Evolutionary conservation across 2,329 filamentous ascomycete genomes (phyloP), one percentile per base, ranked within the genome.

Genomic region (Colletotrichum eremochloae): DNA sequence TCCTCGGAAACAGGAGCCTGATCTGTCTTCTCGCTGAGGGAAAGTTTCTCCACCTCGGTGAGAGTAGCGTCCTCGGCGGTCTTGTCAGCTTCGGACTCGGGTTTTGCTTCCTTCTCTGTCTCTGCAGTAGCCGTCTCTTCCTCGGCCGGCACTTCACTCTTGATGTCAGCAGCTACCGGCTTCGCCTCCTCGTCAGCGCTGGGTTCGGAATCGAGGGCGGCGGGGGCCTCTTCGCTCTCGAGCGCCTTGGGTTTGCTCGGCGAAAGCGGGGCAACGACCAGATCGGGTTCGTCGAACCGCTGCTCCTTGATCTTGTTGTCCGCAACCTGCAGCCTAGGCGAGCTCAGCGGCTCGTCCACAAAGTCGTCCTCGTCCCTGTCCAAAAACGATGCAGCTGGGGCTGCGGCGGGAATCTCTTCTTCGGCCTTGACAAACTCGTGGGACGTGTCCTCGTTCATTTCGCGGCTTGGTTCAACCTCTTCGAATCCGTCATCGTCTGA

Each of bases 401-500:
- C 62, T 1, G 67, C 58, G 24, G 40, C 67, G n/a, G 74, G 75
- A 7, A 89, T 85, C 71, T 89, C 88, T 40, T 88, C 86, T 71
- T 88, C 87, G 4, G 86, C 86, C 79, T 91, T 91, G 75, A 91
- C 87, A 71, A 93, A 89, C 74, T 93, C 90, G 74, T 93, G 90
- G 48, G 92, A 93, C 2, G 88, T 89, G 63, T 94, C 92, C 73
- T 95, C 93, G 24, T 89, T 90, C 76, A 94, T 88, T 71, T 94
- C 92, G 40, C 91, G 92, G 57, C 85, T 85, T 60, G 89, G 87
- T 44, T 88, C 88, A 12, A 98, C 95, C 81, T 97, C 95, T 80
- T 99, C 96, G 78, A 98, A 98, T 1, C 94, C 94, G 79, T 98
- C 96, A 75, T 96, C 94, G 75, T 97, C 94, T 15, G 93, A 92